These are phyloP conservation scores for Cystobasidiaceae sp. DNA, from an alignment of 1,284 basidiomycete species.

Conservation along the genomic window DNA sequence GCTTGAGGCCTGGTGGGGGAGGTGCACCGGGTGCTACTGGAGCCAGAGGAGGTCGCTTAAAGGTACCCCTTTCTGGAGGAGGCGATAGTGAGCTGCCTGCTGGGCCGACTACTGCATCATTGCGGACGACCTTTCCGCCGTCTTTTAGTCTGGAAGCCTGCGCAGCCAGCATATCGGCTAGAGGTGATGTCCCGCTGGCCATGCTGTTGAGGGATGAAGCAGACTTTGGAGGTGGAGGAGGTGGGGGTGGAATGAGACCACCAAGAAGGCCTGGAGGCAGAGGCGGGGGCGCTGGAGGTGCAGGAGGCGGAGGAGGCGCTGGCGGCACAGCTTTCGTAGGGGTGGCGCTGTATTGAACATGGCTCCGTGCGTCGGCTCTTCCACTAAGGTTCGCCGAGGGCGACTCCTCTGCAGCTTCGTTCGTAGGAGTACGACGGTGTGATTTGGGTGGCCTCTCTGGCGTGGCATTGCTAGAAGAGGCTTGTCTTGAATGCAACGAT, in stretches of 20 bases:
- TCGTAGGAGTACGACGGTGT: constrained; percentile 13
- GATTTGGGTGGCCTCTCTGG: constrained; percentile 29
- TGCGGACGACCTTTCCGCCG: constrained; percentile 8
- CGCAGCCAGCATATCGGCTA: background rate
- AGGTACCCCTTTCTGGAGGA: constrained; percentile 10
- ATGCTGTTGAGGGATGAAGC: too few relatives aligned
- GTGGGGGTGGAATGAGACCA: background rate
- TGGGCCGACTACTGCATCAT: constrained; percentile 22
- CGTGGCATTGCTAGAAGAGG: constrained; percentile 1
- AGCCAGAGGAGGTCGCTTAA: constrained; percentile 46
- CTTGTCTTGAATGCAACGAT: constrained; percentile 54
- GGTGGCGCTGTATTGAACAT: too few relatives aligned
- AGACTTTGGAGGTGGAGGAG: too few relatives aligned
- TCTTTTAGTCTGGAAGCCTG: background rate
- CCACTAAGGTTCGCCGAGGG: background rate
- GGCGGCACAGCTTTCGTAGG: too few relatives aligned
- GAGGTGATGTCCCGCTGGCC: background rate
- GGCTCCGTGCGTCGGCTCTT: too few relatives aligned
- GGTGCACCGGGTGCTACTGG: constrained; percentile 50
- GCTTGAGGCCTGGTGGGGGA: constrained; percentile 21
- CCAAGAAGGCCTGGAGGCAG: constrained; percentile 38
- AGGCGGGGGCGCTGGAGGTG: constrained; percentile 39
- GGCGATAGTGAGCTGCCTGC: constrained; percentile 29
- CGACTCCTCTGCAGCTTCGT: background rate
- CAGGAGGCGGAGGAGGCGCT: constrained; percentile 20